phyloP scores from a whole-genome alignment of 257 asterid species.

The Nyctanthes arbortristis region DNA sequence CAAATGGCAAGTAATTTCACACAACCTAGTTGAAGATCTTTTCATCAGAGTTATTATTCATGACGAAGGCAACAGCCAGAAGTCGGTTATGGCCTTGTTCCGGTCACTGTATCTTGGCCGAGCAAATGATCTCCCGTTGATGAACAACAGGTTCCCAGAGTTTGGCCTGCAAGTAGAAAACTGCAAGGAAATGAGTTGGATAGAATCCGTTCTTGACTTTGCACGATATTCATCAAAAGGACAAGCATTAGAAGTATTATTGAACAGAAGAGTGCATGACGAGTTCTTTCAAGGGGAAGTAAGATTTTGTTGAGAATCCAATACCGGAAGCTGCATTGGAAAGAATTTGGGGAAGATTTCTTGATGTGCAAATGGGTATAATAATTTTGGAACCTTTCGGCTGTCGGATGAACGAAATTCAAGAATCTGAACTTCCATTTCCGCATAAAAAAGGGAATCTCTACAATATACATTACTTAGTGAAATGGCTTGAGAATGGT shows the following conservation, averaged over 20 bases:
- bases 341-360: constrained; percentile 22
- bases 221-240: not conserved
- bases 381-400: constrained; percentile 41
- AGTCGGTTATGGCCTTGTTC: constrained; percentile 11
- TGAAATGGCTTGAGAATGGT: constrained; percentile 39
- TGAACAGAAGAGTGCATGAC: not conserved
- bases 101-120: constrained; percentile 25
- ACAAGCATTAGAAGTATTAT: not conserved
- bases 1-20: constrained; percentile 29
- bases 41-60: constrained; percentile 33
- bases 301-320: constrained; percentile 35
- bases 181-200: constrained; percentile 41
- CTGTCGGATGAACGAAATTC: constrained; percentile 45
- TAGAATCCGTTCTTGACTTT: constrained; percentile 14
- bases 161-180: constrained; percentile 21
- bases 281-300: constrained; percentile 29
- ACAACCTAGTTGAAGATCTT: constrained; percentile 17
- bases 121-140: not conserved
- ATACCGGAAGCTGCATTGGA: constrained; percentile 12
- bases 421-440: constrained; percentile 39
- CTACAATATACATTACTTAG: constrained; percentile 50
- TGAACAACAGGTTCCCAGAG: constrained; percentile 27
- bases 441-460: constrained; percentile 57
- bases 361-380: constrained; percentile 17
- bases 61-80: not conserved